Evolutionary conservation across 768 basidiomycete genomes (phyloP).

Genomic region (Mycena pura): DNA sequence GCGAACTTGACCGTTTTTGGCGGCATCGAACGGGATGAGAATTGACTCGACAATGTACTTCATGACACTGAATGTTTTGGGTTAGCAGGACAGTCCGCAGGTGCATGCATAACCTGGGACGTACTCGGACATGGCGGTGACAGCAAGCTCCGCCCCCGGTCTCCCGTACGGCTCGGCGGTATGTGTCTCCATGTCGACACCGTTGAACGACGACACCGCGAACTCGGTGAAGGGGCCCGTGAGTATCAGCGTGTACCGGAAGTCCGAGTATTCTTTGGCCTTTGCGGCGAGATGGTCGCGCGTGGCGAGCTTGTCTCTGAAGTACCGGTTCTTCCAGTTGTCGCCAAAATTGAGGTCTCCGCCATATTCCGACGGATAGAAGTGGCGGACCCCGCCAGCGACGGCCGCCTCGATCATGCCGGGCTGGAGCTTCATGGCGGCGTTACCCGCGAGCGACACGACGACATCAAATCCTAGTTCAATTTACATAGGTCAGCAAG

Average conservation of each 20-base stretch:
- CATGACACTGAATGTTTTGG: background rate
- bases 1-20: background rate
- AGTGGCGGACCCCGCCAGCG: slow-evolving; percentile 4
- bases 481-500: background rate
- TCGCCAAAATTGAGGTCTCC: slow-evolving; percentile 3
- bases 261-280: background rate
- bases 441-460: slow-evolving; percentile 7
- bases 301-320: slow-evolving; percentile 7
- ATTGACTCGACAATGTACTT: slow-evolving; percentile 1
- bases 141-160: slow-evolving; percentile 2
- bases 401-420: slow-evolving; percentile 10
- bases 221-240: slow-evolving; percentile 3
- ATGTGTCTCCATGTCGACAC: slow-evolving; percentile 6
- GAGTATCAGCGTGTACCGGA: slow-evolving; percentile 4
- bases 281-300: slow-evolving; percentile 5
- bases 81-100: background rate
- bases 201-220: slow-evolving; percentile 2
- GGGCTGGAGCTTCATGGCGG: slow-evolving; percentile 5
- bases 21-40: slow-evolving; percentile 2
- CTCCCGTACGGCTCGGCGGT: slow-evolving; percentile 4
- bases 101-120: background rate
- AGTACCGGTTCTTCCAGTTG: slow-evolving; percentile 6
- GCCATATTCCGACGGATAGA: slow-evolving; percentile 10
- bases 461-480: slow-evolving; percentile 5
- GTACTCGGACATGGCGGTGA: slow-evolving; percentile 6